These are phyloP conservation scores for Vanrija pseudolonga DNA, from an alignment of 1,284 basidiomycete species.

Conservation along the genomic window DNA sequence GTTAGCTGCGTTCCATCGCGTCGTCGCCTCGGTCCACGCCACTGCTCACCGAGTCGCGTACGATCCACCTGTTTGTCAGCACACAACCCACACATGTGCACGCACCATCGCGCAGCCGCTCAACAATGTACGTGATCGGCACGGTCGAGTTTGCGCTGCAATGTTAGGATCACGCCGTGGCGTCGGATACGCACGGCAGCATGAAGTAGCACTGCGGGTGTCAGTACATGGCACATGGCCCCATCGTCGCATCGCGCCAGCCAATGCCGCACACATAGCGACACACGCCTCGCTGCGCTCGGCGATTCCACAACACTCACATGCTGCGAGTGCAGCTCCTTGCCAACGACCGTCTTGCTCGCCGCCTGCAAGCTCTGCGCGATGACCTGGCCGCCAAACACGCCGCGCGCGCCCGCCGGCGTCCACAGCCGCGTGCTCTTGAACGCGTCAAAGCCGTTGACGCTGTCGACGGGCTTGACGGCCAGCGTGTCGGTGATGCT, in stretches of 20 bases:
- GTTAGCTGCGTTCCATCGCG: not conserved
- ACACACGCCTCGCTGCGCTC: too few relatives aligned
- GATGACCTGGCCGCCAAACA: conserved; percentile 83
- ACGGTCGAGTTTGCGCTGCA: conserved; percentile 66
- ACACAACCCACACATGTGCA: not conserved
- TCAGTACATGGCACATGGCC: too few relatives aligned
- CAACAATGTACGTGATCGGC: conserved; percentile 80
- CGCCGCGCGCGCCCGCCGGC: conserved; percentile 66
- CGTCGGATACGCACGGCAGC: conserved; percentile 22
- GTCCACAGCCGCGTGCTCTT: conserved; percentile 69
- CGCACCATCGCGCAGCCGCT: conserved; percentile 67
- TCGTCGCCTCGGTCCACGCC: not conserved
- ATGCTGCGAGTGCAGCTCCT: conserved; percentile 59
- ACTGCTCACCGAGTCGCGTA: conserved; percentile 27
- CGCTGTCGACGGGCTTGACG: conserved; percentile 7
- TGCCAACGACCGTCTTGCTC: conserved; percentile 66
- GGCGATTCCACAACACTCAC: too few relatives aligned
- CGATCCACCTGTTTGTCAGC: conserved; percentile 6
- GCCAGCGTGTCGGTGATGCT: conserved; percentile 16
- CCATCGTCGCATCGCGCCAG: too few relatives aligned
- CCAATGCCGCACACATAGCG: not conserved
- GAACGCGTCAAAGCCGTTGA: conserved; percentile 48
- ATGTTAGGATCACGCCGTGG: not conserved
- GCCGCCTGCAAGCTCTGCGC: conserved; percentile 79
- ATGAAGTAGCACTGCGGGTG: conserved; percentile 44